phyloP scores from a whole-genome alignment of 805 yeast genomes.

The Candida incommunis region DNA sequence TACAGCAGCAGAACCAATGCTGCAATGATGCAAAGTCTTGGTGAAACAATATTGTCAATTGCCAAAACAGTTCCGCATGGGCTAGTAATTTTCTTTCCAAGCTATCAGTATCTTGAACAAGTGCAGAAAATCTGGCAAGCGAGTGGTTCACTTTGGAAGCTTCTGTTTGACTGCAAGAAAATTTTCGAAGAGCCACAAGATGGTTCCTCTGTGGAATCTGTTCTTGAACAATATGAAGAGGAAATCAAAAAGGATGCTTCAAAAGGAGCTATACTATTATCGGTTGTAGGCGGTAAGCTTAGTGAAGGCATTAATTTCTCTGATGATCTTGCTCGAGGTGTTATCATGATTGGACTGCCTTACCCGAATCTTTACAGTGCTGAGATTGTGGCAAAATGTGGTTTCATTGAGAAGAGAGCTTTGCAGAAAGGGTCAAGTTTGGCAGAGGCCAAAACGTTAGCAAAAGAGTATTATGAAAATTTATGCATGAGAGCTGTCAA shows the following conservation, averaged over 20 bases:
- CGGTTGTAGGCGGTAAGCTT: slow-evolving; percentile 86
- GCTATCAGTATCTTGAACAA: slow-evolving; percentile 56
- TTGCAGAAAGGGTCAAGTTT: slow-evolving; percentile 33
- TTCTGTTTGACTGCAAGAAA: slow-evolving; percentile 22
- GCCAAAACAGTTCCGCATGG: slow-evolving; percentile 49
- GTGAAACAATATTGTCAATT: slow-evolving; percentile 32
- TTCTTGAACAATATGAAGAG: slow-evolving; percentile 37
- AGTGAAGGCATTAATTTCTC: slow-evolving; percentile 91
- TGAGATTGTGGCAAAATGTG: slow-evolving; percentile 59
- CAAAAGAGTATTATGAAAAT: slow-evolving; percentile 58
- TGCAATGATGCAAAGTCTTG: slow-evolving; percentile 35
- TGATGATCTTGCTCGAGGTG: slow-evolving; percentile 76
- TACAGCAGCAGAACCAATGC: slow-evolving; percentile 43
- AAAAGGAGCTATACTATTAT: slow-evolving; percentile 53
- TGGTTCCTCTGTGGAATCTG: slow-evolving; percentile 28
- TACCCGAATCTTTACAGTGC: slow-evolving; percentile 77
- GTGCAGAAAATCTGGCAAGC: slow-evolving; percentile 40
- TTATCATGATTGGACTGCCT: slow-evolving; percentile 78
- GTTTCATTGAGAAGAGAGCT: slow-evolving; percentile 42
- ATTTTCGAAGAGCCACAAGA: slow-evolving; percentile 41
- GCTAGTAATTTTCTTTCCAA: slow-evolving; percentile 70
- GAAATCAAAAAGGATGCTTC: slow-evolving; percentile 20
- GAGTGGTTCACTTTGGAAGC: slow-evolving; percentile 9
- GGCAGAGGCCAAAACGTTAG: slow-evolving; percentile 23
- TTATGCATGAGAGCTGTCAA: slow-evolving; percentile 84